Percentiles rank a stretch among this genome's conserved stretches.
Evolutionary conservation across 2,329 filamentous ascomycete genomes (phyloP).

Genomic region (Magnaporthiopsis poae): DNA sequence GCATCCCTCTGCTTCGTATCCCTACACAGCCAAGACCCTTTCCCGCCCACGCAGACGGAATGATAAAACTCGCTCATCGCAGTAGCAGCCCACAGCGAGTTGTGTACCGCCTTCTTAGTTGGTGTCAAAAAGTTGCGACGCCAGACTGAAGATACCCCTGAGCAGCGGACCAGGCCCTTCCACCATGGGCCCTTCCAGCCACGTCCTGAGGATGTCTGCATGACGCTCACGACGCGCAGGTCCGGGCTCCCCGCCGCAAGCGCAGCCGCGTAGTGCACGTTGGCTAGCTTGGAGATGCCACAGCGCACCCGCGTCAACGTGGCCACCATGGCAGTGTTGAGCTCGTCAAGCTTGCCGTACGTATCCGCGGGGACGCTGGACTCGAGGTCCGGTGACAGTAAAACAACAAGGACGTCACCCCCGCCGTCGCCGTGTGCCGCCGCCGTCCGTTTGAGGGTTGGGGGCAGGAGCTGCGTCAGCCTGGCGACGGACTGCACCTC

Average conservation of each 20-base stretch:
- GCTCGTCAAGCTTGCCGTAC: conserved; percentile 7
- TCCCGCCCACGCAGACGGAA: conserved; percentile 20
- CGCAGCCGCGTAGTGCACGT: conserved; percentile 21
- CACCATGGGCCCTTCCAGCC: conserved; percentile 2
- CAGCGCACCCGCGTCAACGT: conserved; percentile 18
- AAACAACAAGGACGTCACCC: conserved; percentile 19
- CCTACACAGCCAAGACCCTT: conserved; percentile 11
- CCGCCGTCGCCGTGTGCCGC: not conserved
- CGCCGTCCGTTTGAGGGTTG: conserved; percentile 16
- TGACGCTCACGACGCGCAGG: conserved; percentile 19
- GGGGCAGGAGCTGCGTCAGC: conserved; percentile 26
- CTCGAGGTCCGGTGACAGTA: conserved; percentile 14
- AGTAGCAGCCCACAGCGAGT: conserved; percentile 32
- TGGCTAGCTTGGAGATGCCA: conserved; percentile 25
- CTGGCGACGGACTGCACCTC: conserved; percentile 37
- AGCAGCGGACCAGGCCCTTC: not conserved
- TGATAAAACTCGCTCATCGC: conserved; percentile 24
- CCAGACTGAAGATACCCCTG: not conserved
- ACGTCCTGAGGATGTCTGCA: conserved; percentile 21
- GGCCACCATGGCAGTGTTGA: conserved; percentile 1
- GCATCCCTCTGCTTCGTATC: conserved; percentile 17
- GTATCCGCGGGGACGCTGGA: conserved; percentile 10
- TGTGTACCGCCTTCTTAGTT: conserved; percentile 22
- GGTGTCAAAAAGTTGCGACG: not conserved
- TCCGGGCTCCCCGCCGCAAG: conserved; percentile 20